Evolutionary conservation across 331 rosid species (phyloP).

Genomic region (Quercus tomentella): DNA sequence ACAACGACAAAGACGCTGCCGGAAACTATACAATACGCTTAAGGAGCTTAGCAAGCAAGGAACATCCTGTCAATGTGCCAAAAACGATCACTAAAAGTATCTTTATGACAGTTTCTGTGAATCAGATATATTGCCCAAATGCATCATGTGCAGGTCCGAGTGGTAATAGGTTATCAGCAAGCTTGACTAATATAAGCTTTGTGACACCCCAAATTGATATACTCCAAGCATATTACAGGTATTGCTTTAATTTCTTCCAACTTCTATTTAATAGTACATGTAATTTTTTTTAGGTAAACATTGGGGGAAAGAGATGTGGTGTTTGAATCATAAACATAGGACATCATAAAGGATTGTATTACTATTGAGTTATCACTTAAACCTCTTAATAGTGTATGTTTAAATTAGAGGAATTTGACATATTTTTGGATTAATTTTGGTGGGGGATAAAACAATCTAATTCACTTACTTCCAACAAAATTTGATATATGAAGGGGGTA

Average conservation of each 20-base stretch:
- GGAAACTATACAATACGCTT: slow-evolving; percentile 7
- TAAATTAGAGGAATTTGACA: too few relatives aligned
- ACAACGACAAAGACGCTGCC: background rate
- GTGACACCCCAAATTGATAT: slow-evolving; percentile 20
- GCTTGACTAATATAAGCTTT: slow-evolving; percentile 53
- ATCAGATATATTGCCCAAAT: slow-evolving; percentile 35
- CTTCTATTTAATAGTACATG: background rate
- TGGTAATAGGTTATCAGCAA: slow-evolving; percentile 47
- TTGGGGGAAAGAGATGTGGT: too few relatives aligned
- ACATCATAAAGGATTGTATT: too few relatives aligned
- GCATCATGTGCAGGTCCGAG: slow-evolving; percentile 37
- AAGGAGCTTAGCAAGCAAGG: slow-evolving; percentile 11
- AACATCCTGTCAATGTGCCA: slow-evolving; percentile 36
- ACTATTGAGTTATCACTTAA: too few relatives aligned
- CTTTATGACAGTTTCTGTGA: slow-evolving; percentile 35
- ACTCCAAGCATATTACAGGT: slow-evolving; percentile 39
- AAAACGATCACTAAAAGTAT: slow-evolving; percentile 3
- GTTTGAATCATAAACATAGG: too few relatives aligned
- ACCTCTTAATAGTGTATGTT: background rate
- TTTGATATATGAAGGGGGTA: too few relatives aligned
- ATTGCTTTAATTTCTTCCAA: background rate
- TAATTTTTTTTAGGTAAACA: too few relatives aligned
- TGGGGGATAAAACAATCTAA: too few relatives aligned
- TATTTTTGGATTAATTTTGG: too few relatives aligned
- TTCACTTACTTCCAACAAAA: too few relatives aligned